Percentiles rank a stretch among this genome's conserved stretches.
These are phyloP conservation scores for Aspergillus sojae DNA, from an alignment of 2,329 filamentous ascomycete species.

Conservation along the genomic window DNA sequence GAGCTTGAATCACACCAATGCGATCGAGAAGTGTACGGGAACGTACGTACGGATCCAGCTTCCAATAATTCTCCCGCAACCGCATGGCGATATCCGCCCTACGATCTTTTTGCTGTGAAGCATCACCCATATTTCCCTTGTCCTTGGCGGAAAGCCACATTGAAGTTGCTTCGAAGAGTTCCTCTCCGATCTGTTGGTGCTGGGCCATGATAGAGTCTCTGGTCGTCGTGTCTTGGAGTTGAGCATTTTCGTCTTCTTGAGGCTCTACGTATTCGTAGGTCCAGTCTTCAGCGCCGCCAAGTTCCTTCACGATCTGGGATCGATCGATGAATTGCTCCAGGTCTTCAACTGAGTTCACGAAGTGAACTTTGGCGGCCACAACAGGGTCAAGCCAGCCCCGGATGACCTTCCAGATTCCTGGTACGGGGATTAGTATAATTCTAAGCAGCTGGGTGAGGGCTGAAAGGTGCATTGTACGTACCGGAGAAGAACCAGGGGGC, in stretches of 20 bases:
- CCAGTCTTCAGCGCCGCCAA: conserved; percentile 84
- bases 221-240: conserved; percentile 66
- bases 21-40: neutral
- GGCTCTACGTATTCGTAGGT: conserved; percentile 81
- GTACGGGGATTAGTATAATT: neutral
- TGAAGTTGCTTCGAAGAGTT: conserved; percentile 72
- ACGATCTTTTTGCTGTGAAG: neutral
- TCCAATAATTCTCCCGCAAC: conserved; percentile 1
- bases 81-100: neutral
- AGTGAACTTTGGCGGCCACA: conserved; percentile 88
- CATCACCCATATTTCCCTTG: neutral
- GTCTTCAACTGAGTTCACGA: conserved; percentile 77
- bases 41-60: neutral
- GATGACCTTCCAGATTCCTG: conserved; percentile 90
- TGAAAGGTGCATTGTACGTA: conserved; percentile 37
- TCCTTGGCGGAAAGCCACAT: conserved; percentile 65
- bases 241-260: conserved; percentile 69
- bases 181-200: conserved; percentile 63
- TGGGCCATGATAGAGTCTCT: conserved; percentile 64
- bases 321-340: conserved; percentile 72
- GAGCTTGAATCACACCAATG: neutral
- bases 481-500: conserved; percentile 94
- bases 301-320: conserved; percentile 71
- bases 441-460: too few relatives aligned
- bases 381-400: conserved; percentile 93